Conservation (phyloP, 192 early-diverging fungal species). For the Fimicolochytrium jonesii region DNA sequence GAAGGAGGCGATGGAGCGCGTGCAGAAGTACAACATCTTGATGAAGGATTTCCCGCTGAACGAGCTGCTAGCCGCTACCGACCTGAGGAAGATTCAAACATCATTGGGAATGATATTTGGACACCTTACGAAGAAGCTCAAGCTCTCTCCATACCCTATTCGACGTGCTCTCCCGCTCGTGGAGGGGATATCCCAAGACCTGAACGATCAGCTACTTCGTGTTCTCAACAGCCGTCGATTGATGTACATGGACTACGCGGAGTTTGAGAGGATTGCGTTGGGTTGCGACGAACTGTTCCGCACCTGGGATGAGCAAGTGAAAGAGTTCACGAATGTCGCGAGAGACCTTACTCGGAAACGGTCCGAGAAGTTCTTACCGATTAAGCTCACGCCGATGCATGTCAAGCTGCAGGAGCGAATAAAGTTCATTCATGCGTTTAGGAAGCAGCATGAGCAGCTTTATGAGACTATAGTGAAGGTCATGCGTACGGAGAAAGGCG, state of each 20-base stretch:
- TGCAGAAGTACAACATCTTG: conserved; percentile 90
- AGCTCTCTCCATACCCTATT: conserved; percentile 73
- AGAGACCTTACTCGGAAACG: conserved; percentile 92
- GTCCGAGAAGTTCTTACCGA: conserved; percentile 88
- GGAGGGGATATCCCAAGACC: conserved; percentile 90
- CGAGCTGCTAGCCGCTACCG: conserved; percentile 92
- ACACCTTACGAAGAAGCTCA: conserved; percentile 97
- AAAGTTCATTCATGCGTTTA: conserved; percentile 83
- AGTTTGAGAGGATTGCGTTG: conserved; percentile 82
- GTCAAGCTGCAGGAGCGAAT: conserved; percentile 91
- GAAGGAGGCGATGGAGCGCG: conserved; percentile 89
- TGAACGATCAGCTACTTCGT: conserved; percentile 87
- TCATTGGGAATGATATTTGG: conserved; percentile 81
- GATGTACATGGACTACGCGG: conserved; percentile 89
- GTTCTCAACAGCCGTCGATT: conserved; percentile 83
- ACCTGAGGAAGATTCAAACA: conserved; percentile 75
- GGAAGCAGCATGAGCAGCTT: conserved; percentile 97
- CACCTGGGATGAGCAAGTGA: conserved; percentile 92
- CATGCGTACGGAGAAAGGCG: conserved; percentile 61
- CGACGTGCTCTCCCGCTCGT: conserved; percentile 88
- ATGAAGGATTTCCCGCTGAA: conserved; percentile 99
- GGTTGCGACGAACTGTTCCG: conserved; percentile 84
- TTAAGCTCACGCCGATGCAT: conserved; percentile 91
- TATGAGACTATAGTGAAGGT: conserved; percentile 92
- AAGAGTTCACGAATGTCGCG: conserved; percentile 93